These are phyloP conservation scores for Tetracladium setigerum DNA, from an alignment of 495 filamentous ascomycete species.

Conservation along the genomic window DNA sequence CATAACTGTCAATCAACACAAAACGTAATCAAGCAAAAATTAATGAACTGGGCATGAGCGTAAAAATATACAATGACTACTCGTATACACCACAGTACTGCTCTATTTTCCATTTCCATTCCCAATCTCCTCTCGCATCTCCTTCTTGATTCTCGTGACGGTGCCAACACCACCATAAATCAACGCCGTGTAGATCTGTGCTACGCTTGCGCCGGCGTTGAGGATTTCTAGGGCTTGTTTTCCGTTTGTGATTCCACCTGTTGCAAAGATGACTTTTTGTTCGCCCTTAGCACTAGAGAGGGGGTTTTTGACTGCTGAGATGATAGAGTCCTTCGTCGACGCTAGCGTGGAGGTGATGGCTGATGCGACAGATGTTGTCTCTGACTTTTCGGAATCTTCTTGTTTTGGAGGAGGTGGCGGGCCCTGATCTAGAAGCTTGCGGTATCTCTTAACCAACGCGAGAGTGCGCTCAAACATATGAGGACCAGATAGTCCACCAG, in stretches of 20 bases:
- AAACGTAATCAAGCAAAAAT: no score
- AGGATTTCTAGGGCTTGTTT: conserved; percentile 69
- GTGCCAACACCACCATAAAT: conserved; percentile 77
- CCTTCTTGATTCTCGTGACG: conserved; percentile 76
- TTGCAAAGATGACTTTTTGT: conserved; percentile 84
- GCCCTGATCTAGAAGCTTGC: conserved; percentile 56
- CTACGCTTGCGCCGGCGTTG: conserved; percentile 79
- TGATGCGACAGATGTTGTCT: conserved; percentile 2
- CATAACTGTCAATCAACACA: no score
- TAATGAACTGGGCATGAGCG: no score
- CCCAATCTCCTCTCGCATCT: conserved; percentile 54
- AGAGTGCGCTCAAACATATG: conserved; percentile 74
- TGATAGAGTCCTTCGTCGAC: conserved; percentile 23
- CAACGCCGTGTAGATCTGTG: conserved; percentile 65
- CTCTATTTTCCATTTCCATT: no score
- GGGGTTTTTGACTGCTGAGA: conserved; percentile 20
- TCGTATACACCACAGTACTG: no score
- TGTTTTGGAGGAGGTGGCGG: conserved; percentile 5
- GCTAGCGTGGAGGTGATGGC: conserved; percentile 10
- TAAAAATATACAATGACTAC: no score
- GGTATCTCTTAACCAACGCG: conserved; percentile 68
- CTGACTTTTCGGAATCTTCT: not conserved
- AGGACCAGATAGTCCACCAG: conserved; percentile 86
- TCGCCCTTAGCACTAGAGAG: conserved; percentile 12
- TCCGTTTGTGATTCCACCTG: conserved; percentile 82